Evolutionary conservation across 2,329 filamentous ascomycete species (phyloP), one percentile per base, ranked within the genome.

Genomic region (Pseudocercospora eumusae): DNA sequence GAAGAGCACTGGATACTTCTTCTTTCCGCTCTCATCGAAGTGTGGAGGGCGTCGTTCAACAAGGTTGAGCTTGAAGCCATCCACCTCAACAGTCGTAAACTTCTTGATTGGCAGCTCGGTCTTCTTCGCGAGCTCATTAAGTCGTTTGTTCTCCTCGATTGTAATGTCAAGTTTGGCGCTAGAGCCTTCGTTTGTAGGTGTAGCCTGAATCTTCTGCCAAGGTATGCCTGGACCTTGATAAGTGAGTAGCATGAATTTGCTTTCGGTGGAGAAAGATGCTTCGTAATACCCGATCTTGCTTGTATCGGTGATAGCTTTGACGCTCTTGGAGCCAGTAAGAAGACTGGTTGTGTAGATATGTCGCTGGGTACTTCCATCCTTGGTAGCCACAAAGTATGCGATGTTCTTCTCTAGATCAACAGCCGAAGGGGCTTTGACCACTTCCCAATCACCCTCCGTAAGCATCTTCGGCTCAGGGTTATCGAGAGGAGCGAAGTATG

Each of bases 1-100:
- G 82, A 99, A 99, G 4, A 99, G 84, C 0, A 99, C 92, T 0
- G 95, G 95, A 70, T 99, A 98, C 73, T 90, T 87, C 77, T 90
- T 93, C 70, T 86, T 87, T 25, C 64, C 65, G 45, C 64, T 69
- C 18, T 86, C 81, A 74, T 92, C 85, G 74, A 98, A 99, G 76
- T 96, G 89, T 1, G 93, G 90, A 5, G 95, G 95, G 0, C 92
- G 89, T 28, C 92, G 89, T 77, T 99, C 95, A 13, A 98, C 80
- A 11, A 89, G 82, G 63, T 90, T 86, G 15, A 91, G 78, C 18
- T 87, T 84, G 68, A 90, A 88, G 31, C 88, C 90, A 65, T 95
- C 89, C 15, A 98, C 85, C n/a, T 88, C 89, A 55, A 99, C 83
- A 10, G 89, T 96, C 50, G 90, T 88, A 75, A 93, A 97, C 55